Percentiles rank a stretch among this genome's conserved stretches.
Conservation (phyloP, 192 early-diverging fungal genomes). For the Coemansia guatemalensis region DNA sequence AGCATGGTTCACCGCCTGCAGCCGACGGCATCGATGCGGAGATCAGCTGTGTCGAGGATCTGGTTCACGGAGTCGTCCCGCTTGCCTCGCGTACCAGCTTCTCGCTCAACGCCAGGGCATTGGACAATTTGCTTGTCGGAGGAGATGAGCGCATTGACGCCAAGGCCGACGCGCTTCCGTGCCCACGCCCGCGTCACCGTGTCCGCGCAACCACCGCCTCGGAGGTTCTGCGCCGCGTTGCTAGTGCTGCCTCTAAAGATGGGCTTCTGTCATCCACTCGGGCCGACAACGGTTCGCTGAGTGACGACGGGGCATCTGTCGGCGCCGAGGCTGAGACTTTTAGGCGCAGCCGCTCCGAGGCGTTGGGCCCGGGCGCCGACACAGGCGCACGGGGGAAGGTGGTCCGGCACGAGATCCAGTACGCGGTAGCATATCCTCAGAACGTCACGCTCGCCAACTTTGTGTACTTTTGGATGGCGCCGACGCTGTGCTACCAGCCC, state of each 20-base stretch:
- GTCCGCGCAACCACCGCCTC: constrained; percentile 22
- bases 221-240: constrained; percentile 25
- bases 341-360: background rate
- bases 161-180: constrained; percentile 47
- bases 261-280: background rate
- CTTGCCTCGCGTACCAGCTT: constrained; percentile 30
- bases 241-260: constrained; percentile 5
- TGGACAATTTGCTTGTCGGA: constrained; percentile 24
- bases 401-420: constrained; percentile 43
- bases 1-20: background rate
- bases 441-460: constrained; percentile 66
- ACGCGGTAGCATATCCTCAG: constrained; percentile 65
- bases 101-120: constrained; percentile 38
- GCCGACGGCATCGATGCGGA: constrained; percentile 18
- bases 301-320: constrained; percentile 11
- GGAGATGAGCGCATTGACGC: constrained; percentile 48
- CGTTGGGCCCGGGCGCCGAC: background rate
- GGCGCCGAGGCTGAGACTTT: constrained; percentile 1
- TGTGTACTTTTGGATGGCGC: constrained; percentile 75
- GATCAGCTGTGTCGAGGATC: constrained; percentile 11
- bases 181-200: constrained; percentile 27
- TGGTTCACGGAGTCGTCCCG: constrained; percentile 15
- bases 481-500: constrained; percentile 88
- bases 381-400: background rate
- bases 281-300: constrained; percentile 11